These are phyloP conservation scores for Backusella tuberculispora DNA, from an alignment of 192 early-diverging fungal species.

Conservation along the genomic window DNA sequence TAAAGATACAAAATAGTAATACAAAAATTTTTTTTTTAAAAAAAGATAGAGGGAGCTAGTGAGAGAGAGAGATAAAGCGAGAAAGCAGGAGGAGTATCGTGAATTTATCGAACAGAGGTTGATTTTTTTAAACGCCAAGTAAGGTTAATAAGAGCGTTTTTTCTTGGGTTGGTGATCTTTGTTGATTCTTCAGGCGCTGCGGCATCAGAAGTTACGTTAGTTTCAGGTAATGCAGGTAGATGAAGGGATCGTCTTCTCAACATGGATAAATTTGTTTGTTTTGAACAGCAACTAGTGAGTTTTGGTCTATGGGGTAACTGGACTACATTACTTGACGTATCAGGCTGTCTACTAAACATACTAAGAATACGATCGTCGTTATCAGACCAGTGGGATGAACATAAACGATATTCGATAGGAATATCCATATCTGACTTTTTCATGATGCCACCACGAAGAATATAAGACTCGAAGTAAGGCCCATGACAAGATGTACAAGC, in stretches of 20 bases:
- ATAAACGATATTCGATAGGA: slow-evolving; percentile 73
- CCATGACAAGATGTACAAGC: slow-evolving; percentile 79
- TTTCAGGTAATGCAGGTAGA: slow-evolving; percentile 9
- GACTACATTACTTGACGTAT: not conserved
- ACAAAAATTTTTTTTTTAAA: slow-evolving; percentile 6
- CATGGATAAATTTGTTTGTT: slow-evolving; percentile 10
- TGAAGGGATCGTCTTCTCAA: slow-evolving; percentile 14
- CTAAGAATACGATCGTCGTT: slow-evolving; percentile 66
- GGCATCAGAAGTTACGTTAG: slow-evolving; percentile 1
- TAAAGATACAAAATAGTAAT: slow-evolving; percentile 6
- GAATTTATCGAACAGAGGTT: not conserved
- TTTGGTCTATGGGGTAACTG: slow-evolving; percentile 2
- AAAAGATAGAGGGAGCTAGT: not conserved
- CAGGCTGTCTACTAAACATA: slow-evolving; percentile 50
- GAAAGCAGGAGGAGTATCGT: not conserved
- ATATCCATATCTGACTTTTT: slow-evolving; percentile 55
- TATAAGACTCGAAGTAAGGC: slow-evolving; percentile 74
- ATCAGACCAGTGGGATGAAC: slow-evolving; percentile 72
- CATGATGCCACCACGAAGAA: slow-evolving; percentile 64
- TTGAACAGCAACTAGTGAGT: not conserved
- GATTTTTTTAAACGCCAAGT: slow-evolving; percentile 17
- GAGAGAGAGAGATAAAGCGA: not conserved
- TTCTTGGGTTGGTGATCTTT: not conserved
- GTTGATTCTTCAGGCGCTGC: not conserved
- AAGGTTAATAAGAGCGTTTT: not conserved